These are phyloP conservation scores for Melanomma pulvis-pyrius DNA, from an alignment of 495 filamentous ascomycete genomes.

Conservation along the genomic window DNA sequence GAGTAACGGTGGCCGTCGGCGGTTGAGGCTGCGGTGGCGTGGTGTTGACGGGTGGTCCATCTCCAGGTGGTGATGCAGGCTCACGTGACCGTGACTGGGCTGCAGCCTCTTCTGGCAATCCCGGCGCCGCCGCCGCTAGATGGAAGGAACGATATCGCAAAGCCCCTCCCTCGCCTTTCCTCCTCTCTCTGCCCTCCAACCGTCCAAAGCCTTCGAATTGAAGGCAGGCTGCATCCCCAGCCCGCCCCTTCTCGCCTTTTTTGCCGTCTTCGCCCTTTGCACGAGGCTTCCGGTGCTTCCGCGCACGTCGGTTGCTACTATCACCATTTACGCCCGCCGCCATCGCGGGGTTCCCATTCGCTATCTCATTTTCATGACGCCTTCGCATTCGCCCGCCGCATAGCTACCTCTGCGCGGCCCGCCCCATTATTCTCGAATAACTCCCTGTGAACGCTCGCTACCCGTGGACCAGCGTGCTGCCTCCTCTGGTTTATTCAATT, in stretches of 20 bases:
- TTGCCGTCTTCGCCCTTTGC: not conserved
- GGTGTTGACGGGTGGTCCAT: not conserved
- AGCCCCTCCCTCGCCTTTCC: not conserved
- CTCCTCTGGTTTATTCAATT: not conserved
- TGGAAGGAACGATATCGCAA: not conserved
- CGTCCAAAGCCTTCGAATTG: not conserved
- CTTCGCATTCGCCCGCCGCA: not conserved
- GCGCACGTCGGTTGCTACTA: not conserved
- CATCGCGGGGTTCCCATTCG: slow-evolving; percentile 16
- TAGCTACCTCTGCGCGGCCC: not conserved
- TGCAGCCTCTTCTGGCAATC: not conserved
- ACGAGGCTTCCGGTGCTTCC: slow-evolving; percentile 11
- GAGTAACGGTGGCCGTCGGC: not conserved
- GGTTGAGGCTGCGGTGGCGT: slow-evolving; percentile 1
- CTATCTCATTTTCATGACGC: slow-evolving; percentile 11
- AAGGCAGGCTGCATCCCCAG: not conserved
- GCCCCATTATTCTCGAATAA: not conserved
- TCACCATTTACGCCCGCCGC: not conserved
- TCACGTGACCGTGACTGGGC: not conserved
- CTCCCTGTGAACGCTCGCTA: slow-evolving; percentile 1
- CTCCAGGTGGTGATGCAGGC: not conserved
- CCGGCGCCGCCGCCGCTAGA: not conserved
- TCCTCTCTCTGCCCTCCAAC: not conserved
- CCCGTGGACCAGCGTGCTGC: not conserved
- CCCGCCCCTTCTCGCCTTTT: not conserved